These are phyloP conservation scores for Helichrysum umbraculigerum DNA, from an alignment of 129 eudicot genomes.

Conservation along the genomic window DNA sequence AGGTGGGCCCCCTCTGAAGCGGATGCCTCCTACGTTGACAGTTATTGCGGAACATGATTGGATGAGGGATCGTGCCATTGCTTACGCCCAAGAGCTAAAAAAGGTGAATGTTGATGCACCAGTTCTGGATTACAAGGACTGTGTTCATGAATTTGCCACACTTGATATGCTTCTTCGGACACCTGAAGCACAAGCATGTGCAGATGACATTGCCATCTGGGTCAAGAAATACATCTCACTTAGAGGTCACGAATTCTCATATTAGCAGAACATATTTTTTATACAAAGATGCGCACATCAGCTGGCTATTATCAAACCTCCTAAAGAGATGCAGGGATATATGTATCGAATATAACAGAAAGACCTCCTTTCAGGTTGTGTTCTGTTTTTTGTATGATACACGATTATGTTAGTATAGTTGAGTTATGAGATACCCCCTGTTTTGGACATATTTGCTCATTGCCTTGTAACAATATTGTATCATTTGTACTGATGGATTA, in stretches of 20 bases:
- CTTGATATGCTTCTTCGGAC: slow-evolving; percentile 89
- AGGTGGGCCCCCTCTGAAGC: slow-evolving; percentile 72
- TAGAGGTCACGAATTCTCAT: slow-evolving; percentile 92
- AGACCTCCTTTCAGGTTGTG: slow-evolving; percentile 22
- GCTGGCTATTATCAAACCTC: not conserved
- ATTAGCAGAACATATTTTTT: slow-evolving; percentile 37
- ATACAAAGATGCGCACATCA: not conserved
- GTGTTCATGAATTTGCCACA: slow-evolving; percentile 97
- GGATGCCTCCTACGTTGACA: slow-evolving; percentile 88
- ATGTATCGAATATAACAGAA: not conserved
- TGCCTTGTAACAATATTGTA: slow-evolving; percentile 39
- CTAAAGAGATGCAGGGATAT: not conserved
- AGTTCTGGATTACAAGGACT: slow-evolving; percentile 89
- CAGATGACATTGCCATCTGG: slow-evolving; percentile 93
- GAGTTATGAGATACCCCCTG: slow-evolving; percentile 30
- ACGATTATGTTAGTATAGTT: slow-evolving; percentile 23
- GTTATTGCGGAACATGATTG: slow-evolving; percentile 91
- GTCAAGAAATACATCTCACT: slow-evolving; percentile 88
- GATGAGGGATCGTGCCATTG: slow-evolving; percentile 98
- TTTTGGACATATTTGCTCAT: slow-evolving; percentile 20
- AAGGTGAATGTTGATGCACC: slow-evolving; percentile 94
- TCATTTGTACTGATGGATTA: slow-evolving; percentile 39
- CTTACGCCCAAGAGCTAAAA: slow-evolving; percentile 81
- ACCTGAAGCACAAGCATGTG: slow-evolving; percentile 91
- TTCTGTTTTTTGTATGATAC: slow-evolving; percentile 32